These are phyloP conservation scores for Onygenales sp. DNA, from an alignment of 2,329 filamentous ascomycete species.

Conservation along the genomic window DNA sequence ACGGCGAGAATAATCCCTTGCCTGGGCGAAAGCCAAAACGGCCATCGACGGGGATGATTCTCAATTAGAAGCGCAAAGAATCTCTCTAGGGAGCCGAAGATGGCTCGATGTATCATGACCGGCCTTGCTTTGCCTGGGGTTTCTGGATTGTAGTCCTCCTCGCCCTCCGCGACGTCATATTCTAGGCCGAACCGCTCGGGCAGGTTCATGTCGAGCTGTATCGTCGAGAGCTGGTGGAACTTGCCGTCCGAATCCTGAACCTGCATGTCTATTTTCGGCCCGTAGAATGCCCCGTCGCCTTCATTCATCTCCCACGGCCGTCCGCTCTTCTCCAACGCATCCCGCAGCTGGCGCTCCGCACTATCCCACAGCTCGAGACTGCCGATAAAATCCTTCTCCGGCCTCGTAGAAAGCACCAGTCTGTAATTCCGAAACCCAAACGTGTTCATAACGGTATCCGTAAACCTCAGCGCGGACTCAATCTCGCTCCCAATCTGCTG, in stretches of 20 bases:
- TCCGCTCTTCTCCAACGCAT: constrained; percentile 54
- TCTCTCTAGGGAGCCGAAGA: constrained; percentile 74
- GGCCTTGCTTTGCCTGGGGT: constrained; percentile 54
- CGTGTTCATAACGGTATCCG: constrained; percentile 60
- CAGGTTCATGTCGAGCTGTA: constrained; percentile 84
- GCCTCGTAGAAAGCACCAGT: constrained; percentile 68
- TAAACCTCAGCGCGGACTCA: constrained; percentile 61
- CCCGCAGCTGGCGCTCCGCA: constrained; percentile 57
- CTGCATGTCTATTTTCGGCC: constrained; percentile 84
- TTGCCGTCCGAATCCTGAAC: constrained; percentile 71
- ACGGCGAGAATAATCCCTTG: constrained; percentile 68
- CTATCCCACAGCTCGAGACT: constrained; percentile 58
- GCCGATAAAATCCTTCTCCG: constrained; percentile 68
- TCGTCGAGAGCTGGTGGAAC: constrained; percentile 79
- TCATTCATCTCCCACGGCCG: constrained; percentile 65
- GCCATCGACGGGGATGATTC: constrained; percentile 69
- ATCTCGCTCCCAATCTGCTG: constrained; percentile 69
- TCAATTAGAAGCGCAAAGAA: constrained; percentile 80
- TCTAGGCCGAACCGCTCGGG: constrained; percentile 70
- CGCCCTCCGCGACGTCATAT: constrained; percentile 49
- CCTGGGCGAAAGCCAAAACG: constrained; percentile 78
- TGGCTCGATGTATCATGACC: constrained; percentile 75
- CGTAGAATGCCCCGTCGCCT: constrained; percentile 83
- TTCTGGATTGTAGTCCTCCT: constrained; percentile 29
- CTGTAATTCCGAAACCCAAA: constrained; percentile 65